A percentile compares a stretch with the other conserved stretches of the same genome.
Evolutionary conservation across 805 yeast genomes (phyloP).

Genomic region (Pichia nakasei): DNA sequence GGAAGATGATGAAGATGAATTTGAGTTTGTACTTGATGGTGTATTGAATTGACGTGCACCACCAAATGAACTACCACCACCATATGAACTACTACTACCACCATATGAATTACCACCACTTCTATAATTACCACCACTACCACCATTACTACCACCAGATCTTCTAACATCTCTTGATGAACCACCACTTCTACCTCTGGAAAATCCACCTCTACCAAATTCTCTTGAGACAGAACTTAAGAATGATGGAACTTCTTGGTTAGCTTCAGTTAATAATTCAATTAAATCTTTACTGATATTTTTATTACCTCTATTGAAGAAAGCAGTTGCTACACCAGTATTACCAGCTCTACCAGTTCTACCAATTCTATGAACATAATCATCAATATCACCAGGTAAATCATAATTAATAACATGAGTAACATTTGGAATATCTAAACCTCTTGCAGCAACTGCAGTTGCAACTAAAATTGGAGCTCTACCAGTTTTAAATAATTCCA

Average conservation of each 20-base stretch:
- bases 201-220: constrained; percentile 41
- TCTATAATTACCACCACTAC: constrained; percentile 1
- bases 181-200: constrained; percentile 32
- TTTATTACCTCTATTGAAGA: constrained; percentile 92
- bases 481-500: constrained; percentile 89
- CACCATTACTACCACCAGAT: constrained; percentile 18
- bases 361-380: constrained; percentile 98
- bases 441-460: constrained; percentile 99
- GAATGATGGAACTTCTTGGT: constrained; percentile 94
- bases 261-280: constrained; percentile 86
- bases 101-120: constrained; percentile 14
- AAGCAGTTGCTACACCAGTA: constrained; percentile 96
- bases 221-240: constrained; percentile 76
- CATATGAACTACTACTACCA: constrained; percentile 23
- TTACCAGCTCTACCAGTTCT: constrained; percentile 99
- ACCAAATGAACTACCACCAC: constrained; percentile 30
- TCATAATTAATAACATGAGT: constrained; percentile 97
- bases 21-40: constrained; percentile 1
- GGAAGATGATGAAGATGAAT: constrained; percentile 13
- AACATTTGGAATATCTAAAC: constrained; percentile 98
- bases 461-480: constrained; percentile 92
- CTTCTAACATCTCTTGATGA: constrained; percentile 14
- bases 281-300: constrained; percentile 82
- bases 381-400: constrained; percentile 94
- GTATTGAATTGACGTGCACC: constrained; percentile 5